Evolutionary conservation across 1,284 basidiomycete genomes (phyloP).

Genomic region (Ganoderma boninense): DNA sequence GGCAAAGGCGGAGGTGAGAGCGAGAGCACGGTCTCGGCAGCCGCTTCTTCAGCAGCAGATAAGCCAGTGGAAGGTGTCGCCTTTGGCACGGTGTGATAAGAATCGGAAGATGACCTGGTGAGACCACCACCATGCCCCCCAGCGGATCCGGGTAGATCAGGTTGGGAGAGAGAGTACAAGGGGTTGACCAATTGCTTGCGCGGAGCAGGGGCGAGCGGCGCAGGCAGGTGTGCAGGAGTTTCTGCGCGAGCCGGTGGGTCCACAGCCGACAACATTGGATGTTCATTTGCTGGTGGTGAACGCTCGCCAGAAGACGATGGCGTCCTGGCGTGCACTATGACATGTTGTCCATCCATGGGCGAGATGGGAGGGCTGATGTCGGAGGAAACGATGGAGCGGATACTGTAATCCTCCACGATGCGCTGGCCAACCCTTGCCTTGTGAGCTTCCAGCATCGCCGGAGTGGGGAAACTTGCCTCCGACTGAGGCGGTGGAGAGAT

Average conservation of each 20-base stretch:
- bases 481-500: conserved; percentile 32
- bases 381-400: conserved; percentile 23
- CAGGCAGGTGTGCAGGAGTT: conserved; percentile 63
- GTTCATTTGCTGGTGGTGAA: conserved; percentile 24
- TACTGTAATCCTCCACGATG: conserved; percentile 36
- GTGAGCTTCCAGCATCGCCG: conserved; percentile 26
- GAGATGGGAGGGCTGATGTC: conserved; percentile 23
- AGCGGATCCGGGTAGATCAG: conserved; percentile 48
- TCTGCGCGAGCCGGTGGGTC: conserved; percentile 47
- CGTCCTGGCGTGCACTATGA: conserved; percentile 35
- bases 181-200: conserved; percentile 57
- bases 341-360: conserved; percentile 27
- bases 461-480: conserved; percentile 24
- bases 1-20: conserved; percentile 35
- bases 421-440: conserved; percentile 36
- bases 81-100: conserved; percentile 35
- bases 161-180: conserved; percentile 63
- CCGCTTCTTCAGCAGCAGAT: conserved; percentile 28
- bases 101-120: conserved; percentile 24
- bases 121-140: conserved; percentile 21
- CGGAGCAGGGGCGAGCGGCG: conserved; percentile 70
- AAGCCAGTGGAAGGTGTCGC: conserved; percentile 37
- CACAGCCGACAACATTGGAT: conserved; percentile 24
- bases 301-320: conserved; percentile 39
- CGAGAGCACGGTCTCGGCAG: conserved; percentile 16